These are phyloP conservation scores for Pulveroboletus sp. DNA, from an alignment of 768 basidiomycete genomes.

Conservation along the genomic window DNA sequence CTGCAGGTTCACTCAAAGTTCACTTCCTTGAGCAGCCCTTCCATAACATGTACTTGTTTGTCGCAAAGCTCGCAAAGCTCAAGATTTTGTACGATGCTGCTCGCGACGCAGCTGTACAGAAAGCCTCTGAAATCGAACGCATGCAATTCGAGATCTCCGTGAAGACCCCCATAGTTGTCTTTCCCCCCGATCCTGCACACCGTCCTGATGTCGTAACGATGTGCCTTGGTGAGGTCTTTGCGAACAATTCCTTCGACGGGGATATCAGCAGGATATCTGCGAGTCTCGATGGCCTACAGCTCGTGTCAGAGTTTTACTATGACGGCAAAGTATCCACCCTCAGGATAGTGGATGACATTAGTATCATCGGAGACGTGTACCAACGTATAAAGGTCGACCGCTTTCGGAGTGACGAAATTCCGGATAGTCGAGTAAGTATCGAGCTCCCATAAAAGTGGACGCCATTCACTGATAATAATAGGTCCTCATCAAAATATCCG, in stretches of 20 bases:
- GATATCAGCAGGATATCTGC: constrained; percentile 62
- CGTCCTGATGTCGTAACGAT: constrained; percentile 71
- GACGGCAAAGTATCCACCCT: constrained; percentile 49
- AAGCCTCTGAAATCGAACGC: constrained; percentile 86
- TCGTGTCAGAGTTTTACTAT: constrained; percentile 64
- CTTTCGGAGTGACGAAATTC: constrained; percentile 45
- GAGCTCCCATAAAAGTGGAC: neutral
- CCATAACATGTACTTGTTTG: constrained; percentile 80
- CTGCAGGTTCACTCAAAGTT: constrained; percentile 85
- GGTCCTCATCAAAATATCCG: constrained; percentile 73
- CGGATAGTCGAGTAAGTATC: constrained; percentile 68
- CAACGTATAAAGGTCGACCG: constrained; percentile 60
- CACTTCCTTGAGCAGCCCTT: constrained; percentile 89
- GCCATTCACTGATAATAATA: constrained; percentile 28
- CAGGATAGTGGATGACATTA: constrained; percentile 91
- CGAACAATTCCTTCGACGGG: constrained; percentile 66
- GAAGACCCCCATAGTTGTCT: constrained; percentile 87
- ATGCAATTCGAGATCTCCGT: constrained; percentile 92
- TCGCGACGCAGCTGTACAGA: constrained; percentile 86
- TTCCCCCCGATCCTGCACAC: constrained; percentile 64
- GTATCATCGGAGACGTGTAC: constrained; percentile 62
- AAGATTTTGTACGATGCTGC: constrained; percentile 95
- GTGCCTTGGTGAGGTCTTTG: constrained; percentile 84
- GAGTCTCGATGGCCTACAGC: constrained; percentile 76
- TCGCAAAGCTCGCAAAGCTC: constrained; percentile 80